Percentiles rank a stretch among this genome's conserved stretches.
Evolutionary conservation across 208 protist species (phyloP).

Genomic region (Crithidia mellificae): DNA sequence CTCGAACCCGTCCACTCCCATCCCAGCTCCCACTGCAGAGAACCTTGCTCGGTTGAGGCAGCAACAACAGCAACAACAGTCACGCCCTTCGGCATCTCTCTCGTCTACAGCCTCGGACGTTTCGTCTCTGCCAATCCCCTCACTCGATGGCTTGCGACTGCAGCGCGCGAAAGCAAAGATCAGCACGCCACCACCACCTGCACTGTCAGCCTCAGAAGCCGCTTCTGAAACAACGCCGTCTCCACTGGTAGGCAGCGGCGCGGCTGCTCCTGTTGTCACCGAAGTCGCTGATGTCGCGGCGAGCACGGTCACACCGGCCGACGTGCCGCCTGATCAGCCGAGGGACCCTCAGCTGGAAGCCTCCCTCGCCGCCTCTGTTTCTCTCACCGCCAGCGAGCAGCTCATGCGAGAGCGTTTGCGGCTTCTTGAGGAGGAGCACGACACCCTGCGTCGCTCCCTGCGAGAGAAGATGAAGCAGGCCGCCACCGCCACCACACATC

Average conservation of each 20-base stretch:
- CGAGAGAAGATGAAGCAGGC: background rate
- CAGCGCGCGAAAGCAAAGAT: background rate
- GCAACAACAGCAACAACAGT: no score
- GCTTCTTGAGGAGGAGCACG: constrained; percentile 15
- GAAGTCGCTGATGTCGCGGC: no score
- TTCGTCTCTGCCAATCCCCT: constrained; percentile 2
- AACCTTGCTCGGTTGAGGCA: no score
- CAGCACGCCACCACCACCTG: background rate
- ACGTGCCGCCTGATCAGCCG: background rate
- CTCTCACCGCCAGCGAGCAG: constrained; percentile 14
- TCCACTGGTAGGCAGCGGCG: no score
- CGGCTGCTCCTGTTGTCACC: no score
- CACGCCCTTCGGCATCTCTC: no score
- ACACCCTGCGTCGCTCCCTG: background rate
- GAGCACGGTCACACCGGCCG: no score
- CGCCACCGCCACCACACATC: no score
- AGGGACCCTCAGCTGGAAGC: background rate
- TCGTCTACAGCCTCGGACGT: background rate
- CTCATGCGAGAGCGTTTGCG: constrained; percentile 2
- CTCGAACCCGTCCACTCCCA: background rate
- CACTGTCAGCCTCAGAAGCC: no score
- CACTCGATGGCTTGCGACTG: background rate
- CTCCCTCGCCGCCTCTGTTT: background rate
- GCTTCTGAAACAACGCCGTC: no score
- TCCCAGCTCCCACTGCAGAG: no score